phyloP scores from a whole-genome alignment of 306 rosid species.

The Glycine tomentella region DNA sequence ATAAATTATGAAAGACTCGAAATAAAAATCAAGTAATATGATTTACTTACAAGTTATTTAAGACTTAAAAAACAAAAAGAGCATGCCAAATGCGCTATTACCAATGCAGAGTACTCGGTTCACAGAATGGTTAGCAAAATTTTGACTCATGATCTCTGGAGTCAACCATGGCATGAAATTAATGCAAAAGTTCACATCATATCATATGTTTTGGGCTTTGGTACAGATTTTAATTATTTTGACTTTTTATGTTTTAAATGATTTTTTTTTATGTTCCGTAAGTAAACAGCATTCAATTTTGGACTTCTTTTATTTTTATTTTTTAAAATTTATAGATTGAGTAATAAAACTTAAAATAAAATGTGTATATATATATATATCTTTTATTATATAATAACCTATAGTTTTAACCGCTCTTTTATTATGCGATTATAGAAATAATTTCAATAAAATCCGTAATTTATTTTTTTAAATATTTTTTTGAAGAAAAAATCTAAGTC shows the following conservation, averaged over 20 bases:
- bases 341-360: not conserved
- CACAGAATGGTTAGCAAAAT: conserved; percentile 3
- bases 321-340: not conserved
- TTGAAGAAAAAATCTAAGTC: not conserved
- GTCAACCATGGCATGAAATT: conserved; percentile 3
- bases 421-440: not conserved
- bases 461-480: no score
- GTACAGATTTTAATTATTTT: conserved; percentile 12
- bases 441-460: no score
- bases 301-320: not conserved
- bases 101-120: not conserved
- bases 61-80: not conserved
- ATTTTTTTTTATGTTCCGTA: no score
- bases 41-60: not conserved
- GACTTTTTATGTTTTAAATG: not conserved
- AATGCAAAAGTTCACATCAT: not conserved
- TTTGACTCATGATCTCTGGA: not conserved
- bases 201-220: not conserved
- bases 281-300: not conserved
- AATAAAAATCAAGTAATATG: no score
- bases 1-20: no score
- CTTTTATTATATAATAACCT: not conserved
- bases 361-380: not conserved
- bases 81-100: not conserved
- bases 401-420: not conserved